Percentiles rank a stretch among this genome's conserved stretches.
These are phyloP conservation scores for Boletellus sp. DNA, from an alignment of 768 basidiomycete genomes.

Conservation along the genomic window DNA sequence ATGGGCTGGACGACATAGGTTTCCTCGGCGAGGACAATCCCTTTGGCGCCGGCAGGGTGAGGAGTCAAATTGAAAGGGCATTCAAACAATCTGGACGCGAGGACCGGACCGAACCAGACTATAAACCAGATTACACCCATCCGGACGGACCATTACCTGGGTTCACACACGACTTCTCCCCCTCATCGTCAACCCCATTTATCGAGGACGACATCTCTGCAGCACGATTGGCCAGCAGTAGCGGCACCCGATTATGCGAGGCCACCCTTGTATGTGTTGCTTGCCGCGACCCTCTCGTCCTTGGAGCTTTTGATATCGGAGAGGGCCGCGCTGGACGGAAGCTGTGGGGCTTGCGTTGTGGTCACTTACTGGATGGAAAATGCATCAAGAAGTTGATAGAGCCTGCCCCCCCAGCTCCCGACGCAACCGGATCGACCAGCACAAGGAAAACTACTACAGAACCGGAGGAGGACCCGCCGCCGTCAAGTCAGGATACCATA, in stretches of 20 bases:
- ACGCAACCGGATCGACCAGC: conserved; percentile 7
- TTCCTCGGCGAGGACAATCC: conserved; percentile 16
- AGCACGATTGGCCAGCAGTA: conserved; percentile 20
- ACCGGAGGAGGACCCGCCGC: background rate
- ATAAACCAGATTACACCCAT: conserved; percentile 63
- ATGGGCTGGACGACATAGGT: conserved; percentile 18
- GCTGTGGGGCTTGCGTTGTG: conserved; percentile 73
- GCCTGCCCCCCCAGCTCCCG: conserved; percentile 29
- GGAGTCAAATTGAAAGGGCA: conserved; percentile 19
- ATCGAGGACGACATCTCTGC: conserved; percentile 41
- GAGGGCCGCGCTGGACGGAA: conserved; percentile 44
- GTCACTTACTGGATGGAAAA: conserved; percentile 76
- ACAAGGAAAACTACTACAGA: conserved; percentile 13
- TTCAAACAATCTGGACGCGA: conserved; percentile 20
- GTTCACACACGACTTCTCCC: conserved; percentile 65
- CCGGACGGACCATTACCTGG: conserved; percentile 52
- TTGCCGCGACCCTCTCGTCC: conserved; percentile 62
- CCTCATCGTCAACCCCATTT: conserved; percentile 23
- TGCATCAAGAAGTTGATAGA: conserved; percentile 59
- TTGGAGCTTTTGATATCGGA: conserved; percentile 47
- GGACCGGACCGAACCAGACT: conserved; percentile 37
- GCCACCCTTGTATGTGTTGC: conserved; percentile 60
- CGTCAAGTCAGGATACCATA: conserved; percentile 28
- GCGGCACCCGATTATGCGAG: conserved; percentile 28
- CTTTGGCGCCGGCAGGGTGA: conserved; percentile 12